These are phyloP conservation scores for Obelidium mucronatum DNA, from an alignment of 192 early-diverging fungal genomes.

Conservation along the genomic window DNA sequence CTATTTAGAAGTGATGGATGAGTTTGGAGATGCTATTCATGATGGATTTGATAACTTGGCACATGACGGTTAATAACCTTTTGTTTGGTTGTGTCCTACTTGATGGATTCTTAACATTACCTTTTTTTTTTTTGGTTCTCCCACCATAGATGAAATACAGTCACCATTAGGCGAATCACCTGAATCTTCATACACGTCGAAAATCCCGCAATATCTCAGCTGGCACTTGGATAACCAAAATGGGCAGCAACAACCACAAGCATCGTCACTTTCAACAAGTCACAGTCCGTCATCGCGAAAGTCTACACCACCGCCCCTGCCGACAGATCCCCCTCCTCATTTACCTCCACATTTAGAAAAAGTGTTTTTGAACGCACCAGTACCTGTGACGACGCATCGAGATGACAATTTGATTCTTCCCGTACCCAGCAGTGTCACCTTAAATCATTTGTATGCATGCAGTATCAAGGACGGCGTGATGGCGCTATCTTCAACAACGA, in stretches of 20 bases:
- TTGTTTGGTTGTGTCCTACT: too few relatives aligned
- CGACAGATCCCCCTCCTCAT: slow-evolving; percentile 72
- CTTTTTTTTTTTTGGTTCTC: not conserved
- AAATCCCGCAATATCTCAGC: slow-evolving; percentile 61
- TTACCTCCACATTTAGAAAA: slow-evolving; percentile 93
- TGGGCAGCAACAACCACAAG: too few relatives aligned
- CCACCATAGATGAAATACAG: slow-evolving; percentile 14
- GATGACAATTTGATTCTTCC: slow-evolving; percentile 82
- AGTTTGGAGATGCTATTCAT: slow-evolving; percentile 68
- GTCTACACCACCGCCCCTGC: slow-evolving; percentile 40
- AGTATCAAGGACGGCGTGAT: slow-evolving; percentile 95
- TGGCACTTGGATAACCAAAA: slow-evolving; percentile 36
- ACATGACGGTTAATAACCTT: slow-evolving; percentile 34
- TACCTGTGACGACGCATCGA: slow-evolving; percentile 88
- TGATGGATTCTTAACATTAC: too few relatives aligned
- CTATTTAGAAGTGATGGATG: slow-evolving; percentile 84
- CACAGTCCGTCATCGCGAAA: slow-evolving; percentile 45
- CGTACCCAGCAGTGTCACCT: slow-evolving; percentile 89
- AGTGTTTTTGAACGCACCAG: slow-evolving; percentile 89
- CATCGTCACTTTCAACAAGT: slow-evolving; percentile 2
- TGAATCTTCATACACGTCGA: slow-evolving; percentile 67
- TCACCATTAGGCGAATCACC: slow-evolving; percentile 60
- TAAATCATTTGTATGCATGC: slow-evolving; percentile 97
- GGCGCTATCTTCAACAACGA: slow-evolving; percentile 87
- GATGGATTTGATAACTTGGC: slow-evolving; percentile 57